Base-by-base conservation (phyloP, 352 stramenopile genomes). In the Saprolegnia diclina region DNA sequence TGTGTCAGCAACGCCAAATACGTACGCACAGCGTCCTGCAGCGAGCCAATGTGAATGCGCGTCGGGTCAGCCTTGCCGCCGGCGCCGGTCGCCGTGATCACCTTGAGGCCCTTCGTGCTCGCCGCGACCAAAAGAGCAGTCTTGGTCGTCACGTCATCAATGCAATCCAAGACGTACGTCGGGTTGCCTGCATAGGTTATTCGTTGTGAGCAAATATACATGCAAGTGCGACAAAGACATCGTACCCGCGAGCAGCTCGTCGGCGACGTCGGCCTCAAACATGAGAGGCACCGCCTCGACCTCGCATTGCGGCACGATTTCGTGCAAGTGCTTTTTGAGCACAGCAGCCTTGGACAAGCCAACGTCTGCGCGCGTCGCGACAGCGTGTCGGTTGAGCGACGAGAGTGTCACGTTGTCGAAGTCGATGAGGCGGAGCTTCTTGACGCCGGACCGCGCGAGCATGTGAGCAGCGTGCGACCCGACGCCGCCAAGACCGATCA, bases 341-440 rank as follows among this genome's bases (percentile, higher is more conserved):
- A 91, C 85, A 32, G 77, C 79, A 53, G 88, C 83, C 78, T 99
- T 99, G 35, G 96, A 83, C 22, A 86, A 89, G 21, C 97, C 97
- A 19, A 99, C 97, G 76, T 99, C 97, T 16, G 81, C 80, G 40
- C 98, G 86, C 18, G 91, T 98, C 21, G 96, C 97, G 65, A 98
- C 92, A 0, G 97, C 97, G 80, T 99, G 97, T 65, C 97, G 92
- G 86, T 99, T 99, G 42, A 99, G 82, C 56, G 93, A 99, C 53
- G 95, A 99, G 54, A 99, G 79, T 35, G 97, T 99, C 14, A 99
- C 96, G 74, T 99, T 98, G 77, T 99, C 97, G 89, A 99, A 99
- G 82, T 99, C 97, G 26, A 99, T 90, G 35, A 99, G 79, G n/a
- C 96, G 85, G 55, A 99, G 72, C 50, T 90, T 86, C 50, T 87